Evolutionary conservation across 768 basidiomycete genomes (phyloP).

Genomic region (Gloeostereum incarnatum): DNA sequence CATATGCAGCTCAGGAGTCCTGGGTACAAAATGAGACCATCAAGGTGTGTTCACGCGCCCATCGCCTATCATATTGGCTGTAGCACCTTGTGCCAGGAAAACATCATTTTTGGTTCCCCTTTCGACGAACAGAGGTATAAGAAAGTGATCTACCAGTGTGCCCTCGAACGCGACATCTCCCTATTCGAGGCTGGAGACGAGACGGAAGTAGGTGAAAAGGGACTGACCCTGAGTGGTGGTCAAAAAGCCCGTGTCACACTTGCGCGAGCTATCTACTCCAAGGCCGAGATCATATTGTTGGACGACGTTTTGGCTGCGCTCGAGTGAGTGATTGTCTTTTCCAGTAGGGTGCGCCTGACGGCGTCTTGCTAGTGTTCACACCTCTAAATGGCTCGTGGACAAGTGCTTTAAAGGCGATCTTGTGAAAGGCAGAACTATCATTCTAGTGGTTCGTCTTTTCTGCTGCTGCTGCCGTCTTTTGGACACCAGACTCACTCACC

Average conservation of each 20-base stretch:
- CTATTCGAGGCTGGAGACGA: slow-evolving; percentile 59
- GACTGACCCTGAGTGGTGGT: slow-evolving; percentile 47
- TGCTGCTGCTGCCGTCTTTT: not conserved
- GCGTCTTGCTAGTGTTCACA: slow-evolving; percentile 65
- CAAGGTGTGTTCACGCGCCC: slow-evolving; percentile 22
- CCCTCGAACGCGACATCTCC: slow-evolving; percentile 62
- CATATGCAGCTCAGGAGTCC: slow-evolving; percentile 77
- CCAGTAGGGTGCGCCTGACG: too few species aligned
- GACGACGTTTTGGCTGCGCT: slow-evolving; percentile 74
- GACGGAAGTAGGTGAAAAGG: slow-evolving; percentile 69
- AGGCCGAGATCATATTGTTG: slow-evolving; percentile 54
- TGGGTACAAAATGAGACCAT: slow-evolving; percentile 84
- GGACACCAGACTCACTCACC: not conserved
- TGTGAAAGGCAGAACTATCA: slow-evolving; percentile 67
- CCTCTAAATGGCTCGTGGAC: slow-evolving; percentile 73
- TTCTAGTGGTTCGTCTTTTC: slow-evolving; percentile 68
- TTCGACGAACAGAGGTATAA: slow-evolving; percentile 75
- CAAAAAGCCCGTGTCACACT: slow-evolving; percentile 35
- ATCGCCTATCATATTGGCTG: too few species aligned
- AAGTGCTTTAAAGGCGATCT: slow-evolving; percentile 77
- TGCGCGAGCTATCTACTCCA: slow-evolving; percentile 35
- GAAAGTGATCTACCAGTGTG: slow-evolving; percentile 67
- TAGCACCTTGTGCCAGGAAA: slow-evolving; percentile 34
- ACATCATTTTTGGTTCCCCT: slow-evolving; percentile 72
- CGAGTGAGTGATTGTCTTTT: too few species aligned